These are phyloP conservation scores for Fusarium sp. DNA, from an alignment of 2,329 filamentous ascomycete genomes.

Conservation along the genomic window DNA sequence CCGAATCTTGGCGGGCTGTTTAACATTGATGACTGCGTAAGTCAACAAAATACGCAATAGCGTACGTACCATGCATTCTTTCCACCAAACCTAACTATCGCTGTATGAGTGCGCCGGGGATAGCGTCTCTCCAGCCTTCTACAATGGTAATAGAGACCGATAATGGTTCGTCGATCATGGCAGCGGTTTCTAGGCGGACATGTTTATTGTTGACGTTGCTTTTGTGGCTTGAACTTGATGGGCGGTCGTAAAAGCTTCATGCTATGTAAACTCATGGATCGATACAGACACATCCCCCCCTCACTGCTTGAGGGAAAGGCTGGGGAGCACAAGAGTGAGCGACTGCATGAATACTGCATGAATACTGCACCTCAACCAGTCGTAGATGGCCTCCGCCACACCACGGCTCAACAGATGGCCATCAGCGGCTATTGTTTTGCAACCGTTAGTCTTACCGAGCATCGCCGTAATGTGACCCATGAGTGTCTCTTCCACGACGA, in stretches of 20 bases:
- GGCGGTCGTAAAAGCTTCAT: conserved; percentile 1
- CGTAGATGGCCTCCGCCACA: conserved; percentile 14
- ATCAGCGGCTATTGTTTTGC: conserved; percentile 7
- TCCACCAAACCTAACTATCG: neutral
- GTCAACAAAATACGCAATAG: conserved; percentile 20
- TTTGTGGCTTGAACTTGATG: conserved; percentile 19
- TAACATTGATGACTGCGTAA: neutral
- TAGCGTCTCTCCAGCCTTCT: conserved; percentile 14
- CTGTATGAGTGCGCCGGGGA: neutral
- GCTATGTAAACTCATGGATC: neutral
- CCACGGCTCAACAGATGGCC: conserved; percentile 2
- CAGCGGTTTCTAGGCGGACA: conserved; percentile 17
- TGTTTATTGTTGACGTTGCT: conserved; percentile 22
- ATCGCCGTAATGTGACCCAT: conserved; percentile 10
- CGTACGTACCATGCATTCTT: conserved; percentile 29
- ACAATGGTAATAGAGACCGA: conserved; percentile 2
- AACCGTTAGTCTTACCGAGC: conserved; percentile 1
- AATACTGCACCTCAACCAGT: neutral
- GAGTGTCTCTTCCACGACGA: neutral
- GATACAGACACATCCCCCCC: neutral
- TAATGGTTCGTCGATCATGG: conserved; percentile 5
- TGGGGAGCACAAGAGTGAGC: neutral
- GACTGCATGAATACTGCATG: conserved; percentile 5
- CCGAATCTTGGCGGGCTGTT: neutral
- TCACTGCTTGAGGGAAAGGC: neutral